phyloP scores from a whole-genome alignment of 495 filamentous ascomycete genomes.

The Tetracladium marchalianum region DNA sequence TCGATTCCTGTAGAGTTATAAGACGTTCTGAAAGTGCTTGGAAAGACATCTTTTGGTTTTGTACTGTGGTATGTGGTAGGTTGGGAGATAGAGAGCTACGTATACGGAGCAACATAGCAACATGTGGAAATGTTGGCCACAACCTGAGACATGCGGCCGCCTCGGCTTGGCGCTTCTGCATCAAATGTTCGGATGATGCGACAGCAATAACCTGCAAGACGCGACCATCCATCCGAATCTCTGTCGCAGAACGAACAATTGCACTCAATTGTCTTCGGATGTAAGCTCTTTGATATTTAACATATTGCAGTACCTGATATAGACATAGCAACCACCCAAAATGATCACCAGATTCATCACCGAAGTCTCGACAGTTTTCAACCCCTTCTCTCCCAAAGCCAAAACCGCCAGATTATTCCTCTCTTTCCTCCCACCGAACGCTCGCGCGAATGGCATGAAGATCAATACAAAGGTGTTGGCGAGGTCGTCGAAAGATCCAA shows the following conservation, averaged over 20 bases:
- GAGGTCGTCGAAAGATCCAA: slow-evolving; percentile 47
- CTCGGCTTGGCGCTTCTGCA: neutral
- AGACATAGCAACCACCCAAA: slow-evolving; percentile 25
- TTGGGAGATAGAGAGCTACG: slow-evolving; percentile 2
- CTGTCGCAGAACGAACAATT: neutral
- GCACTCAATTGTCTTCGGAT: neutral
- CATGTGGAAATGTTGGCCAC: slow-evolving; percentile 2
- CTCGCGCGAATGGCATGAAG: slow-evolving; percentile 56
- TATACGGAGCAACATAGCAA: neutral
- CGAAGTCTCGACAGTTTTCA: slow-evolving; percentile 74
- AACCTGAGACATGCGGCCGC: neutral
- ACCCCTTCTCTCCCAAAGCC: slow-evolving; percentile 71
- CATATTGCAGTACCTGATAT: too few species aligned
- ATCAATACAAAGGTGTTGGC: slow-evolving; percentile 74
- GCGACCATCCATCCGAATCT: neutral
- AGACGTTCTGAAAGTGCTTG: slow-evolving; percentile 57
- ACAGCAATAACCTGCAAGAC: neutral
- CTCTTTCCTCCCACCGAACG: slow-evolving; percentile 71
- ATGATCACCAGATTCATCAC: slow-evolving; percentile 91
- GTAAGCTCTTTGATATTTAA: too few species aligned
- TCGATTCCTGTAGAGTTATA: slow-evolving; percentile 54
- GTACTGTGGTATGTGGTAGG: neutral
- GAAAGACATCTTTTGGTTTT: slow-evolving; percentile 38
- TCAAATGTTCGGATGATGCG: neutral
- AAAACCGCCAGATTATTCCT: slow-evolving; percentile 83